These are phyloP conservation scores for Alnus rubra DNA, from an alignment of 306 rosid genomes.

Conservation along the genomic window DNA sequence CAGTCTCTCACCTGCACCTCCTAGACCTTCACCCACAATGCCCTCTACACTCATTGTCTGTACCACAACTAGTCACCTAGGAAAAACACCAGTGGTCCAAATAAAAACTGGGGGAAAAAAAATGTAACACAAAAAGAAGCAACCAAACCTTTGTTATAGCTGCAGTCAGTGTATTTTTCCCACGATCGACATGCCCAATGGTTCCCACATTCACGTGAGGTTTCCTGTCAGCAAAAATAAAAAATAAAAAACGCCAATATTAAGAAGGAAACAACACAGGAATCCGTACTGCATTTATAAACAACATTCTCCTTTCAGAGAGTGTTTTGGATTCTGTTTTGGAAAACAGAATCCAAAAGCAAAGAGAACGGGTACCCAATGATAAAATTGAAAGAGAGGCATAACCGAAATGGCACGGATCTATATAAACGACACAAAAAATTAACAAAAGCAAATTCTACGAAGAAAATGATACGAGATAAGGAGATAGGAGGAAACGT, in stretches of 20 bases:
- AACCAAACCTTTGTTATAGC: constrained; percentile 87
- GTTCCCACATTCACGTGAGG: constrained; percentile 97
- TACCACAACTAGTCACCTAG: neutral
- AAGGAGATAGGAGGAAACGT: neutral
- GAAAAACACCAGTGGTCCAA: neutral
- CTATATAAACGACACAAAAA: neutral
- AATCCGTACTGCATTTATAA: neutral
- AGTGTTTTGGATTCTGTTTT: too few species aligned
- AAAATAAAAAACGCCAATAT: neutral
- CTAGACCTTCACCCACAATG: too few species aligned
- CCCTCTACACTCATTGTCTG: too few species aligned
- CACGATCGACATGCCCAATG: constrained; percentile 95
- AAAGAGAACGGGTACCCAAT: neutral
- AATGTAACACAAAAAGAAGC: neutral
- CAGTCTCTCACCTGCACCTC: too few species aligned
- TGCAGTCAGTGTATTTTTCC: constrained; percentile 93
- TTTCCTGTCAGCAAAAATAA: constrained; percentile 49
- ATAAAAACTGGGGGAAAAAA: neutral
- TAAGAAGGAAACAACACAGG: neutral
- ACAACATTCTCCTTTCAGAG: neutral
- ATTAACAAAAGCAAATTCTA: neutral
- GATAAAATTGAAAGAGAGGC: neutral
- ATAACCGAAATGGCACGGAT: neutral
- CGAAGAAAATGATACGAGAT: neutral
- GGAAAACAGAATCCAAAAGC: neutral